Percentiles rank a stretch among this genome's conserved stretches.
phyloP scores from a whole-genome alignment of 805 yeast species.

The Candida xiaguanensis region DNA sequence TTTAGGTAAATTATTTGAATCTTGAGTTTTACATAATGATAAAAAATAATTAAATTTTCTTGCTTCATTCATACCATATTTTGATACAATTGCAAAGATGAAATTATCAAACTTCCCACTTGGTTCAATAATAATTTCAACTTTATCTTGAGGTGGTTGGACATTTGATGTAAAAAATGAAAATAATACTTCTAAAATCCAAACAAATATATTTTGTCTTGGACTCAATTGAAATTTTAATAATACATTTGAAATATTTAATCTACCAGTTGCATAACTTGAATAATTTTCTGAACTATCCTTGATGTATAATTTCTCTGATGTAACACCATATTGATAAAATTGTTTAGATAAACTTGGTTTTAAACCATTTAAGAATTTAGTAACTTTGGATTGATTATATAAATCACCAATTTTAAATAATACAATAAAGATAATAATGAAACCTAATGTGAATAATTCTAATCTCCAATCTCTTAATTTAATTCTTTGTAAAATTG shows the following conservation, averaged over 20 bases:
- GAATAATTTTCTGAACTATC: slow-evolving; percentile 62
- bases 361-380: slow-evolving; percentile 47
- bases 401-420: slow-evolving; percentile 57
- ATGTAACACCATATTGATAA: slow-evolving; percentile 66
- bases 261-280: slow-evolving; percentile 87
- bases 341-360: slow-evolving; percentile 64
- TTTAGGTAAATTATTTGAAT: slow-evolving; percentile 63
- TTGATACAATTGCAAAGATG: slow-evolving; percentile 80
- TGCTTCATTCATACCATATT: slow-evolving; percentile 70
- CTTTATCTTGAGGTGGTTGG: slow-evolving; percentile 53
- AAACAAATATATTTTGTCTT: slow-evolving; percentile 74
- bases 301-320: slow-evolving; percentile 45
- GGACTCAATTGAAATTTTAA: slow-evolving; percentile 64
- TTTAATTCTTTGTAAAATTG: slow-evolving; percentile 54
- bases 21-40: slow-evolving; percentile 79
- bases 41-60: slow-evolving; percentile 78
- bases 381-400: slow-evolving; percentile 55
- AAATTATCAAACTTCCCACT: slow-evolving; percentile 63
- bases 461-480: slow-evolving; percentile 79
- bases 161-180: slow-evolving; percentile 55
- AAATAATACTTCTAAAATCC: slow-evolving; percentile 59
- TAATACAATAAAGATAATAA: slow-evolving; percentile 45
- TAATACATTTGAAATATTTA: slow-evolving; percentile 61
- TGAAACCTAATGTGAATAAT: slow-evolving; percentile 48
- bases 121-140: slow-evolving; percentile 57